These are phyloP conservation scores for Ophidiomyces ophidiicola DNA, from an alignment of 2,329 filamentous ascomycete species.

Conservation along the genomic window DNA sequence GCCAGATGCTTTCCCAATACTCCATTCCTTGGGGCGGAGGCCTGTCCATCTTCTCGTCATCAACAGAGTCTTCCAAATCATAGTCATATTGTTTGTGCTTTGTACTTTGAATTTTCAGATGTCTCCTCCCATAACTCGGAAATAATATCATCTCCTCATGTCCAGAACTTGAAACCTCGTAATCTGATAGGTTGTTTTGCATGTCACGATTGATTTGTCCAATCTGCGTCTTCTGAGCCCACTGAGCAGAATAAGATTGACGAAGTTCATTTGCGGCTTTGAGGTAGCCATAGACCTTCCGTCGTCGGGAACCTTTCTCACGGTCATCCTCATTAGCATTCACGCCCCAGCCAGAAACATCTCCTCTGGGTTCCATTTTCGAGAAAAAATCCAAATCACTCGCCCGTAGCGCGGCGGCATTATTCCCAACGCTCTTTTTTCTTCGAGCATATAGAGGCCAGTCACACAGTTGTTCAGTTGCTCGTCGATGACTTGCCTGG, in stretches of 20 bases:
- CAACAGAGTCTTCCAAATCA: conserved; percentile 16
- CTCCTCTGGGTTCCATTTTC: conserved; percentile 15
- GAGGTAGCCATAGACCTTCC: conserved; percentile 62
- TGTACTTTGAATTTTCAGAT: conserved; percentile 41
- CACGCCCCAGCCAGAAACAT: conserved; percentile 17
- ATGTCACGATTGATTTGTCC: conserved; percentile 42
- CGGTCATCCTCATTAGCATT: conserved; percentile 27
- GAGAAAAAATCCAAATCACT: conserved; percentile 12
- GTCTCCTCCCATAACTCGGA: conserved; percentile 75
- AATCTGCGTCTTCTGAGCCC: conserved; percentile 38
- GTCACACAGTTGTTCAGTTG: not conserved
- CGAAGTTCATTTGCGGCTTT: conserved; percentile 60
- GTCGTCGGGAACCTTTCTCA: conserved; percentile 59
- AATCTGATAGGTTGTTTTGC: conserved; percentile 70
- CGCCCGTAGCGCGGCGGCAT: conserved; percentile 3
- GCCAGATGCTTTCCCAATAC: conserved; percentile 69
- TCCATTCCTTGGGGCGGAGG: conserved; percentile 49
- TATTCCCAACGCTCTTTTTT: not conserved
- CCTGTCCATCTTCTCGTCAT: conserved; percentile 23
- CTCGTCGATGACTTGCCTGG: not conserved
- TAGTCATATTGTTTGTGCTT: conserved; percentile 16
- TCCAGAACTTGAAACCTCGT: conserved; percentile 64
- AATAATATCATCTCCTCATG: conserved; percentile 91
- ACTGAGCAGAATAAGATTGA: conserved; percentile 52
- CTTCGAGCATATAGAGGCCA: not conserved